Base-by-base conservation (phyloP, 371 early-diverging fungal genomes). In the Lichtheimia corymbifera region DNA sequence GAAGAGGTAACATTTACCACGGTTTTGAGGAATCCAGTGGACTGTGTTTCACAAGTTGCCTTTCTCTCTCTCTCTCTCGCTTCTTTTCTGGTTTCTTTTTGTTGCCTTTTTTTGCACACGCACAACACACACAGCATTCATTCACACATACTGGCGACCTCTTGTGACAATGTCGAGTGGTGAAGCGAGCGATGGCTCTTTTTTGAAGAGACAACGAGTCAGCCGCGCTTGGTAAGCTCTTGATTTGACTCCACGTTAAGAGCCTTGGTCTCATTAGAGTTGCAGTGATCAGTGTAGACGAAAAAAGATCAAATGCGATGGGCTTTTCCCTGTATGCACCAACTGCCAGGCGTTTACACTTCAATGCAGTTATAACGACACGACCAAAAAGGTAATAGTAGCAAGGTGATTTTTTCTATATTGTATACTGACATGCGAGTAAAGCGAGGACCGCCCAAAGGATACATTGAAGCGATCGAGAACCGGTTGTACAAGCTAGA, bases 391-490 rank as follows among this genome's bases (percentile, higher is more conserved):
- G 67, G 80, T 80, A 57, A 28, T 22, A 27, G 35, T 11, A 9
- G 20, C 3, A 7, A 17, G 3, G 67, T n/a, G 2, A 68, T 71
- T 53, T 11, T 25, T 12, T 14, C 6, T 14, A 25, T 18, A 53
- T 24, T 30, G 35, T 13, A n/a, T 44, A 59, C n/a, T 50, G 25
- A 13, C 28, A 18, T 50, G 35, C 35, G 9, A 35, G 35, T 35
- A 35, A 35, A 85, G 80, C 72, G 86, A 30, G 86, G 86, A 13
- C 88, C 87, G 13, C 85, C 87, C 7, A 87, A 87, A 72, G 90
- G 90, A 25, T 89, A 90, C 61, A 89, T 90, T 35, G 89, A 88
- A 61, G 88, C 84, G 4, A 88, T 90, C 25, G 90, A 90, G 59
- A 82, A 80, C 59, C 72, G 89, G 35, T 67, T 90, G 45, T 83